Conservation (phyloP, 371 early-diverging fungal genomes). For the Apophysomyces variabilis region DNA sequence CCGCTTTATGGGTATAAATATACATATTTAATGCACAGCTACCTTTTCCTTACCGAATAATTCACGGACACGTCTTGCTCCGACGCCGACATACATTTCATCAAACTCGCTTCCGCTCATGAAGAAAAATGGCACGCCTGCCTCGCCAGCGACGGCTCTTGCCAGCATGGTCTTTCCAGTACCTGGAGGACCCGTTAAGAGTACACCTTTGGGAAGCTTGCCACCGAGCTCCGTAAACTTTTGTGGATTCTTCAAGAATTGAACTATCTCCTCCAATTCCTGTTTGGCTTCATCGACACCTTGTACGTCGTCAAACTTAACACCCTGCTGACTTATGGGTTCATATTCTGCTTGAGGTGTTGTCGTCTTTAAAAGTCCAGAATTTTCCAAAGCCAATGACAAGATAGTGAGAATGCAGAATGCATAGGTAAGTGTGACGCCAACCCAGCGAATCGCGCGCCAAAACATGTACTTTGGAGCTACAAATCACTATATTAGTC, state of each 20-base stretch:
- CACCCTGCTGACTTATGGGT: slow-evolving; percentile 63
- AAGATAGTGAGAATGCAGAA: slow-evolving; percentile 72
- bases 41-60: slow-evolving; percentile 58
- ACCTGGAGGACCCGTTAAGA: slow-evolving; percentile 98
- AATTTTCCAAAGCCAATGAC: slow-evolving; percentile 69
- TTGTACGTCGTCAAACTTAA: slow-evolving; percentile 90
- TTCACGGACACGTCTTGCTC: slow-evolving; percentile 78
- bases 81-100: slow-evolving; percentile 98
- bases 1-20: slow-evolving; percentile 27
- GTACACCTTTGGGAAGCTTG: slow-evolving; percentile 90
- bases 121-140: slow-evolving; percentile 94
- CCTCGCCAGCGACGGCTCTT: slow-evolving; percentile 87
- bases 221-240: slow-evolving; percentile 89
- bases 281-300: slow-evolving; percentile 97
- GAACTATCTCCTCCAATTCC: slow-evolving; percentile 92
- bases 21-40: not conserved
- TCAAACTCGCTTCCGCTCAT: slow-evolving; percentile 96
- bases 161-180: slow-evolving; percentile 95
- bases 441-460: slow-evolving; percentile 67
- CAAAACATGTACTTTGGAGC: slow-evolving; percentile 53
- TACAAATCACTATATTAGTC: not conserved
- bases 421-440: slow-evolving; percentile 71
- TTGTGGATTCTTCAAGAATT: slow-evolving; percentile 88
- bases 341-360: slow-evolving; percentile 63
- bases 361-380: slow-evolving; percentile 66